Evolutionary conservation across 225 moss, liverwort and hornwort species (phyloP).

Genomic region (Polytrichum formosum): DNA sequence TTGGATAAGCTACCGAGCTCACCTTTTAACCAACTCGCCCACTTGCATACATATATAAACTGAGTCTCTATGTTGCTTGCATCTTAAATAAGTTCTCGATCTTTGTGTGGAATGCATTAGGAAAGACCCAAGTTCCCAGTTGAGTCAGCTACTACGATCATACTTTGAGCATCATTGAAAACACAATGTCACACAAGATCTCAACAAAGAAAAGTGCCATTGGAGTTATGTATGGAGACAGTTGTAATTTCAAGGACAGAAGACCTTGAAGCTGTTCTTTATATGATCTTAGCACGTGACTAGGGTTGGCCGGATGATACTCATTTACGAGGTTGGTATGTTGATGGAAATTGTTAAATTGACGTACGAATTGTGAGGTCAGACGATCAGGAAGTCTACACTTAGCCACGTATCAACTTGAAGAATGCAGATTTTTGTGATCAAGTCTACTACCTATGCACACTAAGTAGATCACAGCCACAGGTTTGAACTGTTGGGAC

Average conservation of each 20-base stretch:
- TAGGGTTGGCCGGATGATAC: slow-evolving; percentile 11
- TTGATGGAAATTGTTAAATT: not conserved
- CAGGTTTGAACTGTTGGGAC: slow-evolving; percentile 11
- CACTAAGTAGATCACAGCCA: slow-evolving; percentile 21
- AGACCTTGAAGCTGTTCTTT: slow-evolving; percentile 12
- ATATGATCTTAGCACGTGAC: slow-evolving; percentile 27
- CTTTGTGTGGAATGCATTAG: no score
- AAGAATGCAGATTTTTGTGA: slow-evolving; percentile 18
- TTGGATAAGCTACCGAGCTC: no score
- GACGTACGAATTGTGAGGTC: slow-evolving; percentile 18
- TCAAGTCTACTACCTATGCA: slow-evolving; percentile 23
- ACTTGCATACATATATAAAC: no score
- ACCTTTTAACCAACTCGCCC: no score
- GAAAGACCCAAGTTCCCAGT: not conserved
- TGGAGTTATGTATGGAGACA: slow-evolving; percentile 9
- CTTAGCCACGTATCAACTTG: slow-evolving; percentile 7
- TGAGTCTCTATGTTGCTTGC: no score
- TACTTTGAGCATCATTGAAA: slow-evolving; percentile 11
- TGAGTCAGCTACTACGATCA: slow-evolving; percentile 32
- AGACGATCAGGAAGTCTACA: slow-evolving; percentile 5
- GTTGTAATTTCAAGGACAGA: not conserved
- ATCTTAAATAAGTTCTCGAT: no score
- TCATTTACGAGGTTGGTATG: slow-evolving; percentile 15
- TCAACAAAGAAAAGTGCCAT: not conserved
- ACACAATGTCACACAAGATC: slow-evolving; percentile 23